Percentiles rank a stretch among this genome's conserved stretches.
These are phyloP conservation scores for Sporothrix protearum DNA, from an alignment of 2,329 filamentous ascomycete genomes.

Conservation along the genomic window DNA sequence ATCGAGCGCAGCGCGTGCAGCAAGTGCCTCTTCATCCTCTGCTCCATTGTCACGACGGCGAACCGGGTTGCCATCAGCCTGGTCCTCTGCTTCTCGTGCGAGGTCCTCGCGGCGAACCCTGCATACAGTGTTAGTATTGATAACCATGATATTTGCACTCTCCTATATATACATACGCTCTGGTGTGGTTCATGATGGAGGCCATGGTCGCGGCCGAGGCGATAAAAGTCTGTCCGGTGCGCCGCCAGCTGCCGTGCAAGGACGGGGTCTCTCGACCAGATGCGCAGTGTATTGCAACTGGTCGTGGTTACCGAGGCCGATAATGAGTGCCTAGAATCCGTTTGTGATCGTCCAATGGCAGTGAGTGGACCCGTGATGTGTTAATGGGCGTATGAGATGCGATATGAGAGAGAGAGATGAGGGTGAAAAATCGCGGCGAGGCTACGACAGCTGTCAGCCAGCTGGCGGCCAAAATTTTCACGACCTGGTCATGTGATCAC, in stretches of 20 bases:
- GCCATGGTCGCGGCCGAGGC: neutral
- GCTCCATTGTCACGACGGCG: neutral
- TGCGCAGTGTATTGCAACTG: neutral
- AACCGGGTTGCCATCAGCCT: neutral
- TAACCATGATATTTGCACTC: neutral
- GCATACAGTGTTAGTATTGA: neutral
- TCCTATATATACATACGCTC: slow-evolving; percentile 8
- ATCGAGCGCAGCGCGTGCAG: slow-evolving; percentile 24
- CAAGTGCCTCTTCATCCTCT: neutral
- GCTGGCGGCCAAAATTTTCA: neutral
- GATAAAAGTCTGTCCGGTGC: neutral
- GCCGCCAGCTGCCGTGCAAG: neutral
- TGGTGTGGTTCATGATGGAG: slow-evolving; percentile 16
- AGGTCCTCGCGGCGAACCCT: slow-evolving; percentile 27
- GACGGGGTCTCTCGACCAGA: no score
- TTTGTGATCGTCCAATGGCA: neutral
- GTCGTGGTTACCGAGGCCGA: neutral
- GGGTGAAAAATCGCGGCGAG: neutral
- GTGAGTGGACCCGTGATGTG: neutral
- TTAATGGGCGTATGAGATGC: neutral
- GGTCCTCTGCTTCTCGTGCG: slow-evolving; percentile 20
- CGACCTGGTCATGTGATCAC: neutral
- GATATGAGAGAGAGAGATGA: neutral
- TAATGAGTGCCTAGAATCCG: neutral
- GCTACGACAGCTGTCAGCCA: neutral